These are phyloP conservation scores for Podospora sp. DNA, from an alignment of 495 filamentous ascomycete species.

Conservation along the genomic window DNA sequence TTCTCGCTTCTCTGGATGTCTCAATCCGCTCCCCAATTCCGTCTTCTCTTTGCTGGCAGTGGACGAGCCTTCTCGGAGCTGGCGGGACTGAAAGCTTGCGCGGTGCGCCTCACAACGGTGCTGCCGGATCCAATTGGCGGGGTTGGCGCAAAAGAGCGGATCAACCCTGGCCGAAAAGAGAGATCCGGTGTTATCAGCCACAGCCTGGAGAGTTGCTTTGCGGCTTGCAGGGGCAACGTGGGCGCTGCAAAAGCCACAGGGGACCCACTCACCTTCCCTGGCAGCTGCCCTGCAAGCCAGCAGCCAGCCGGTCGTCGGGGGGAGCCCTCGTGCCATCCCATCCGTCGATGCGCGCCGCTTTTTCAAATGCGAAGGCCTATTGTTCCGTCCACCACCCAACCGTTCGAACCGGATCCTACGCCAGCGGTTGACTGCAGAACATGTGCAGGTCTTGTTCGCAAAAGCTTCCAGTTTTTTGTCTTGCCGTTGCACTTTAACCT, in stretches of 20 bases:
- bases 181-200: not conserved
- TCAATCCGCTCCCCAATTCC: not conserved
- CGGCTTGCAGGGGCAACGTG: conserved; percentile 3
- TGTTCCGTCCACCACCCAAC: conserved; percentile 1
- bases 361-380: conserved; percentile 2
- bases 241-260: not conserved
- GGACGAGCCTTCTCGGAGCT: not conserved
- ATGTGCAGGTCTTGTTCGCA: not conserved
- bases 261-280: not conserved
- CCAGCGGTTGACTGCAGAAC: not conserved
- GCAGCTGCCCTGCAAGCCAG: conserved; percentile 5
- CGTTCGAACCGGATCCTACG: not conserved
- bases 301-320: conserved; percentile 12
- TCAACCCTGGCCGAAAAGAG: not conserved
- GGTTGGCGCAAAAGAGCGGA: not conserved
- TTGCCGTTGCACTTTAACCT: not conserved
- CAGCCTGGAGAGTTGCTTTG: not conserved
- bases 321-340: conserved; percentile 5
- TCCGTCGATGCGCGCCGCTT: conserved; percentile 8
- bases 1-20: not conserved
- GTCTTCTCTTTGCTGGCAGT: not conserved
- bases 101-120: not conserved
- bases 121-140: not conserved
- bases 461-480: not conserved
- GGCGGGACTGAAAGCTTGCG: not conserved